phyloP scores from a whole-genome alignment of 1,284 basidiomycete species.

The Apiotrichum mycotoxinovorans region DNA sequence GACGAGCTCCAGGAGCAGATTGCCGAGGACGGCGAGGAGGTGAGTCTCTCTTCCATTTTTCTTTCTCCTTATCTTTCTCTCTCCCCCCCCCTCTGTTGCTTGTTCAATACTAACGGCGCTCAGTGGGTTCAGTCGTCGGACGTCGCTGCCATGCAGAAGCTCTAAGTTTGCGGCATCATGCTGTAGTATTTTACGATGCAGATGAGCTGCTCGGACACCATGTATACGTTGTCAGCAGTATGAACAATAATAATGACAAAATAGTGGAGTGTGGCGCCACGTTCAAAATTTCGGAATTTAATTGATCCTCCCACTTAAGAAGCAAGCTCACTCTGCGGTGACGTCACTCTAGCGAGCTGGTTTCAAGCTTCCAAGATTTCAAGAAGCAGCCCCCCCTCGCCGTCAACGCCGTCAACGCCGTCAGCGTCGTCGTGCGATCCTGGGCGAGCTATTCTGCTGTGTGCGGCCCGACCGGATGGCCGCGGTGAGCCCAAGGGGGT shows the following conservation, averaged over 20 bases:
- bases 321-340: too few relatives aligned
- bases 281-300: background rate
- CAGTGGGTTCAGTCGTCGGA: constrained; percentile 96
- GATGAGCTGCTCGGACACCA: constrained; percentile 2
- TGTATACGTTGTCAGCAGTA: background rate
- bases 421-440: too few relatives aligned
- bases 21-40: constrained; percentile 52
- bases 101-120: constrained; percentile 13
- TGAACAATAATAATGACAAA: background rate
- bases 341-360: too few relatives aligned
- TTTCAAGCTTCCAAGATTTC: too few relatives aligned
- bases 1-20: constrained; percentile 93
- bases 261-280: background rate
- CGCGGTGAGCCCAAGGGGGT: too few relatives aligned
- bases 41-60: constrained; percentile 4
- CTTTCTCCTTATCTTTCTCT: too few relatives aligned
- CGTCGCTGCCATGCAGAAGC: constrained; percentile 56
- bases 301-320: too few relatives aligned
- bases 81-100: too few relatives aligned
- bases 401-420: too few relatives aligned
- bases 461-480: too few relatives aligned
- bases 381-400: too few relatives aligned
- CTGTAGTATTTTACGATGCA: constrained; percentile 5
- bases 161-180: constrained; percentile 16
- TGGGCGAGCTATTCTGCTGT: too few relatives aligned